These are phyloP conservation scores for Botrytis medusae DNA, from an alignment of 2,329 filamentous ascomycete species.

Conservation along the genomic window DNA sequence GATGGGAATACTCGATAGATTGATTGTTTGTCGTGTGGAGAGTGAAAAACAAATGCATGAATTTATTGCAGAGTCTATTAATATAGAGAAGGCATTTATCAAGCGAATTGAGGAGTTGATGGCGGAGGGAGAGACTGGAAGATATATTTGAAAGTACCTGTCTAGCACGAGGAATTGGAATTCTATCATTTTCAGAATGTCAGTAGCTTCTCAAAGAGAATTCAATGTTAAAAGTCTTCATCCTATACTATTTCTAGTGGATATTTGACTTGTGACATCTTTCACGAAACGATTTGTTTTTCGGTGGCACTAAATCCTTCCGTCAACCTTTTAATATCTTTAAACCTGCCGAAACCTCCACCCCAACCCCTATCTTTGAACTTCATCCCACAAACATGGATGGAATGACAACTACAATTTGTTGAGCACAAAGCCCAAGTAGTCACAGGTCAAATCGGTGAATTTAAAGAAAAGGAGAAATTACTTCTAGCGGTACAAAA, in stretches of 20 bases:
- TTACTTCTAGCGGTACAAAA: too few species aligned
- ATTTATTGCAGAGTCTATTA: not conserved
- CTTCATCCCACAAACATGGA: not conserved
- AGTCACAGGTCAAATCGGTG: not conserved
- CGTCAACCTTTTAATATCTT: not conserved
- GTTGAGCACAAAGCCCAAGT: too few species aligned
- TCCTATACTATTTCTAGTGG: not conserved
- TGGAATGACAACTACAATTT: too few species aligned
- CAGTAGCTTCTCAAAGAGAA: not conserved
- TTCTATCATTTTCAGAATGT: not conserved
- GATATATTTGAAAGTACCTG: not conserved
- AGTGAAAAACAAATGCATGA: not conserved
- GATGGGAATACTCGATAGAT: accelerated
- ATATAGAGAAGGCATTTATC: not conserved
- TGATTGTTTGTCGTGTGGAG: not conserved
- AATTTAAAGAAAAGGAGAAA: not conserved
- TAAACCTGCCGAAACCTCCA: not conserved
- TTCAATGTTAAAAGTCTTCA: not conserved
- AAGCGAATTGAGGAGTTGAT: not conserved
- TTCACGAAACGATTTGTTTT: not conserved
- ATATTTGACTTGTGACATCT: not conserved
- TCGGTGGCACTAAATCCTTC: not conserved
- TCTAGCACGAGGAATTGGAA: not conserved
- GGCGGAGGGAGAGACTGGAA: not conserved
- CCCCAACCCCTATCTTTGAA: not conserved